Evolutionary conservation across 768 basidiomycete species (phyloP), one percentile per base, ranked within the genome.

Genomic region (Amanita thiersii): DNA sequence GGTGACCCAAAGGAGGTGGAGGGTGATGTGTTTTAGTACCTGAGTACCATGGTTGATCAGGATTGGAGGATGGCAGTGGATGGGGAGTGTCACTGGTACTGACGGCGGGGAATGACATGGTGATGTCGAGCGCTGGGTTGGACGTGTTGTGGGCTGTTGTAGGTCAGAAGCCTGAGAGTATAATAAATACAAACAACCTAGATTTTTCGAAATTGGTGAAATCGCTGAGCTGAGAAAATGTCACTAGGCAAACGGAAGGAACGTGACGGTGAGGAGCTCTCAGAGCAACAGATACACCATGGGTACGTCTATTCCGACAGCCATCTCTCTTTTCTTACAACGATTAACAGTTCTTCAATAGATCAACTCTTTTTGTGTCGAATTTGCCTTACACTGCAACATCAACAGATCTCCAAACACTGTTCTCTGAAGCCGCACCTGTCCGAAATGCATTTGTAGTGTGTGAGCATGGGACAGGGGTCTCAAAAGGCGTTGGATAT

Each of bases 401-500:
- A 6, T 88, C 89, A 5, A 81, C 81, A 35, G 91, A 96, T 61
- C 70, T 98, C 20, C 78, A 88, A 52, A 91, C 92, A 0, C 75
- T 93, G 15, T 96, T 97, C 66, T 97, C 93, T 5, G 90, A 93
- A 59, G 77, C 96, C 49, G 96, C 91, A 1, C 96, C 96, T 20
- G 86, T 99, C 11, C 77, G 91, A 26, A 82, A 85, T 14, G 93
- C 92, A 0, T 98, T 99, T 54, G 81, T 99, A 5, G 96, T 97
- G 14, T 77, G 80, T 9, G 83, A 92, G 41, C 79, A 74, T 5
- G 82, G 73, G 24, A 74, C 77, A 1, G 78, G 79, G 12, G 64
- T 75, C 3, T 92, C 90, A 1, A 96, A 97, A 57, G 94, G 94
- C 48, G 92, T 98, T 15, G 96, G 96, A 46, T 98, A 96, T 56